A percentile compares a stretch with the other conserved stretches of the same genome.
Evolutionary conservation across 139 green algal genomes (phyloP).

Genomic region (Micractinium conductrix): DNA sequence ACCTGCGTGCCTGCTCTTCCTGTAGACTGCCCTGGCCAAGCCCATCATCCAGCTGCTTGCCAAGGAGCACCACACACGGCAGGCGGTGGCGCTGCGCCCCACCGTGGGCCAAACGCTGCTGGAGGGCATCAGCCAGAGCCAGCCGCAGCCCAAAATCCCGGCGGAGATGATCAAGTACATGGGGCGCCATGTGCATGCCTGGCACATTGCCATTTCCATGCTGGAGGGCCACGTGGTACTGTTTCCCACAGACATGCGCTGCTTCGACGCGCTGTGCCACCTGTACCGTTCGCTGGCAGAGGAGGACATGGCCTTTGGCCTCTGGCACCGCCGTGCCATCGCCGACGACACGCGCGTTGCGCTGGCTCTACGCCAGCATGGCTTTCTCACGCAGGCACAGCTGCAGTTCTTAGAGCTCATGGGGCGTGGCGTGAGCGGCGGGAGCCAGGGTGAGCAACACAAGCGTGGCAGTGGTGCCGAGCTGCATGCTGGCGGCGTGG

Average conservation of each 20-base stretch:
- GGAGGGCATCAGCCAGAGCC: constrained; percentile 91
- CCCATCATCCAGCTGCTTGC: constrained; percentile 94
- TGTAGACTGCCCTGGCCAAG: constrained; percentile 83
- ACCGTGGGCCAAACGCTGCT: constrained; percentile 94
- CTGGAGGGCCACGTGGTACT: constrained; percentile 96
- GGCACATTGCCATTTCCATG: constrained; percentile 96
- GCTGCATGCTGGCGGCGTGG: too few relatives aligned
- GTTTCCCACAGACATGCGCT: constrained; percentile 92
- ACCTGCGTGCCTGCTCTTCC: neutral
- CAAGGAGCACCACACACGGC: constrained; percentile 89
- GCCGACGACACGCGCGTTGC: constrained; percentile 67
- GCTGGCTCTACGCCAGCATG: constrained; percentile 89
- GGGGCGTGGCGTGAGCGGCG: constrained; percentile 34
- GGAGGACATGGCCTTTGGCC: constrained; percentile 89
- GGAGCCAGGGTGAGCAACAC: neutral
- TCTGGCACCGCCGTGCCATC: constrained; percentile 79
- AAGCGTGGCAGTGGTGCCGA: neutral
- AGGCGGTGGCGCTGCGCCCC: constrained; percentile 70
- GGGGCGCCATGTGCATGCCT: constrained; percentile 95
- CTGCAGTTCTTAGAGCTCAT: constrained; percentile 70
- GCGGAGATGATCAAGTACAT: constrained; percentile 98
- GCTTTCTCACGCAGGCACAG: constrained; percentile 79
- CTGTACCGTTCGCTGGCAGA: constrained; percentile 88
- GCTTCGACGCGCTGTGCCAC: constrained; percentile 89
- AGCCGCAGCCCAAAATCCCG: constrained; percentile 98